Evolutionary conservation across 805 yeast species (phyloP), one percentile per base, ranked within the genome.

Genomic region (Torulaspora quercuum): DNA sequence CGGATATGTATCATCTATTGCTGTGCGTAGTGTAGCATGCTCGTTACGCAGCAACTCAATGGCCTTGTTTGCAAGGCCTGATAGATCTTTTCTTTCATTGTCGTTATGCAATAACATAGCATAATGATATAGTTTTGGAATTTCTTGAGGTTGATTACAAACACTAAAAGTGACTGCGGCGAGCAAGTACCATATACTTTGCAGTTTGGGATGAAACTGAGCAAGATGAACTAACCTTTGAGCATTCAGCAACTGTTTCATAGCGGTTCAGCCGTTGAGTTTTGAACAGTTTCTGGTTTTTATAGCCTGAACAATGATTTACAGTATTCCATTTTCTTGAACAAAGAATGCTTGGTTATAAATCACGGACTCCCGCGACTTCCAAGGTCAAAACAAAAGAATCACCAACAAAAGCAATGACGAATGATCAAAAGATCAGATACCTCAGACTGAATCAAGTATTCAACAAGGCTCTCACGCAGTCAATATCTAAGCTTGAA

Each of bases 161-260:
- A 81, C 88, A 2, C 90, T 76, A 32, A 88, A 69, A 7, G 94
- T 76, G 0, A 90, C 83, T 6, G 92, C 83, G 0, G 95, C 90
- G 13, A 87, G 65, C 24, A 78, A 64, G 54, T 80, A 84, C 96
- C 96, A 89, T 14, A 73, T 55, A 45, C 69, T 64, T 26, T 68
- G 62, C 18, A 86, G 68, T 7, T 60, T 59, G 1, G 84, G 81
- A 55, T 76, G 75, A 24, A 53, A 57, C 21, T 52, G 55, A 8
- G 57, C 50, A 7, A 59, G 23, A 25, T 53, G 55, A 3, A 52
- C 42, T n/a, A 59, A 42, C 26, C 57, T 35, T 31, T 57, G 59
- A 1, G 59, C 45, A 28, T 46, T 59, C 4, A 59, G 39, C 26
- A 58, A 28, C 13, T 42, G 41, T 15, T 29, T 45, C 57, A 53